Percentiles rank a stretch among this genome's conserved stretches.
Evolutionary conservation across 192 early-diverging fungal genomes (phyloP).

Genomic region (Funneliformis geosporum): DNA sequence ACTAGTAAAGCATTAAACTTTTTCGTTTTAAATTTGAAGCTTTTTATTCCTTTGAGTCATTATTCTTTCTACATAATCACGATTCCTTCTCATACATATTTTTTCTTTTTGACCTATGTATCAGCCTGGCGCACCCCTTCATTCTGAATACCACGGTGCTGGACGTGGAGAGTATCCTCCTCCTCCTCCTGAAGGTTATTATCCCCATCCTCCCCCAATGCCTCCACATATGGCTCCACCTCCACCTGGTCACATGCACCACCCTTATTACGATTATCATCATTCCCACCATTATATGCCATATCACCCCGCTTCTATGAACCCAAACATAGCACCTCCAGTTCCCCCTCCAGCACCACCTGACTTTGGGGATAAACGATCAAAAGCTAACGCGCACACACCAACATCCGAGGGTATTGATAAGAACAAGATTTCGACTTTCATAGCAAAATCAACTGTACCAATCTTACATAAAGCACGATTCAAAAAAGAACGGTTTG

Average conservation of each 20-base stretch:
- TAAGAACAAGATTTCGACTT: constrained; percentile 3
- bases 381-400: background rate
- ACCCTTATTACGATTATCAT: constrained; percentile 23
- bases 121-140: background rate
- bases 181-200: constrained; percentile 10
- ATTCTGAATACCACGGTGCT: constrained; percentile 10
- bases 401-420: constrained; percentile 3
- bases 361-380: background rate
- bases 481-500: constrained; percentile 27
- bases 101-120: background rate
- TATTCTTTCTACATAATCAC: background rate
- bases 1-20: background rate
- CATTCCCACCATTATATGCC: constrained; percentile 21
- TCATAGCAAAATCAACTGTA: background rate
- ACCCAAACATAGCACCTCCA: background rate
- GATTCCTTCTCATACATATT: background rate
- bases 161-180: constrained; percentile 15
- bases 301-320: constrained; percentile 22
- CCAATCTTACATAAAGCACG: background rate
- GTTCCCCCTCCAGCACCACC: background rate
- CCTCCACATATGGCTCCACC: constrained; percentile 10
- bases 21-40: background rate
- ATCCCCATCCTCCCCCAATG: constrained; percentile 11
- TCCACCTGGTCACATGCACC: constrained; percentile 4
- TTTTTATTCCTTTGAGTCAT: background rate